Base-by-base conservation (phyloP, 306 rosid species). In the Hippophae rhamnoides region DNA sequence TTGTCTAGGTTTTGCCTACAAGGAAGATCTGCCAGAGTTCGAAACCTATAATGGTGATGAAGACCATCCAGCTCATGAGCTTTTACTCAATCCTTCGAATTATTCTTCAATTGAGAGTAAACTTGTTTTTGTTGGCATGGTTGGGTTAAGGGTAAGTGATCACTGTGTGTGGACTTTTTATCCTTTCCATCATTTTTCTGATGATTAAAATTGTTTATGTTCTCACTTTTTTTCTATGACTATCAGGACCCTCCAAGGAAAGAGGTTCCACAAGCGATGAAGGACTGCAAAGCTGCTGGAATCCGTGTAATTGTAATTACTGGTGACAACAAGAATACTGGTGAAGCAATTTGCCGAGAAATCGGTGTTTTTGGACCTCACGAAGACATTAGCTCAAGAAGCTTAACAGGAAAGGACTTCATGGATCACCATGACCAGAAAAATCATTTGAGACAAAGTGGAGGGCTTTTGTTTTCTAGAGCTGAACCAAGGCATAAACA, bases 401-500 rank as follows among this genome's bases (percentile, higher is more conserved):
- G 96, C 73, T 14, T 87, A 53, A 92, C 95, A 1, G 98, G 98
- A 58, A 85, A 25, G 73, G 89, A 87, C 42, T 87, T 87, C 77
- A 76, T 85, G 77, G 81, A 77, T 23, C 73, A 69, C 62, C 72
- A 4, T 56, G 82, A 77, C 52, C 83, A 81, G 58, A 85, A 81
- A 67, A 57, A 64, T 50, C 66, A 74, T 76, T 69, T 92, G 66
- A 73, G 79, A 64, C 93, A 83, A 73, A 67, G 48, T 63, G 85
- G 95, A 6, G 89, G 96, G 41, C 88, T 92, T 59, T 72, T 92
- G 68, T 92, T 92, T 78, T 92, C 98, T n/a, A 85, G 96, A 79
- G 98, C 98, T 60, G 96, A 92, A 76, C 98, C 98, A 41, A 77
- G 79, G 63, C 98, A 87, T 76, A 87, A 92, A 76, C 98, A 87